Evolutionary conservation across 805 yeast species (phyloP).

Genomic region (Pichia occidentalis): DNA sequence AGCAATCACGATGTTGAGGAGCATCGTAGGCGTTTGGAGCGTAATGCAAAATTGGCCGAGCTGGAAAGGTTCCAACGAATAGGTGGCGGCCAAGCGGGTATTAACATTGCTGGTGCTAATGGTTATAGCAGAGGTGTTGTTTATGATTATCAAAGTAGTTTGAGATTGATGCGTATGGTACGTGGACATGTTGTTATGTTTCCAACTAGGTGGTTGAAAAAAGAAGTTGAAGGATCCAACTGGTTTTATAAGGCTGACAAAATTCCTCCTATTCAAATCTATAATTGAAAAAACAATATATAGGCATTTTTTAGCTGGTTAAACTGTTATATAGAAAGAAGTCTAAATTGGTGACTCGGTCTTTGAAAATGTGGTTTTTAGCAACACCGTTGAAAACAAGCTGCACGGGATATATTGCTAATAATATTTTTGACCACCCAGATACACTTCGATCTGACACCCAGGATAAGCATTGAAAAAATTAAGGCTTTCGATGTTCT

Average conservation of each 20-base stretch:
- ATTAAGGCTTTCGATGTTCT: too few relatives aligned
- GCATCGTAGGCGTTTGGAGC: slow-evolving; percentile 16
- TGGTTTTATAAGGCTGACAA: slow-evolving; percentile 95
- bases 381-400: too few relatives aligned
- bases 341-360: too few relatives aligned
- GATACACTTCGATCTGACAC: too few relatives aligned
- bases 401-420: too few relatives aligned
- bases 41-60: slow-evolving; percentile 25
- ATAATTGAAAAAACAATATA: too few relatives aligned
- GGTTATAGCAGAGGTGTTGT: slow-evolving; percentile 15
- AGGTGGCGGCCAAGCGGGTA: slow-evolving; percentile 6
- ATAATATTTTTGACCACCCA: too few relatives aligned
- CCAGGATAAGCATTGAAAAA: too few relatives aligned
- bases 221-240: slow-evolving; percentile 83
- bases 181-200: slow-evolving; percentile 88
- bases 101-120: slow-evolving; percentile 2
- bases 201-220: slow-evolving; percentile 84
- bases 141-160: slow-evolving; percentile 68
- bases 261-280: slow-evolving; percentile 91
- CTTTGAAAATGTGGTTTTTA: too few relatives aligned
- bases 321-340: too few relatives aligned
- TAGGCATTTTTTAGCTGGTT: too few relatives aligned
- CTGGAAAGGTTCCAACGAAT: slow-evolving; percentile 24
- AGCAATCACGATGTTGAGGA: slow-evolving; percentile 7
- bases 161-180: slow-evolving; percentile 58